phyloP scores from a whole-genome alignment of 1,284 basidiomycete genomes.

The Cryptococcus sp. region DNA sequence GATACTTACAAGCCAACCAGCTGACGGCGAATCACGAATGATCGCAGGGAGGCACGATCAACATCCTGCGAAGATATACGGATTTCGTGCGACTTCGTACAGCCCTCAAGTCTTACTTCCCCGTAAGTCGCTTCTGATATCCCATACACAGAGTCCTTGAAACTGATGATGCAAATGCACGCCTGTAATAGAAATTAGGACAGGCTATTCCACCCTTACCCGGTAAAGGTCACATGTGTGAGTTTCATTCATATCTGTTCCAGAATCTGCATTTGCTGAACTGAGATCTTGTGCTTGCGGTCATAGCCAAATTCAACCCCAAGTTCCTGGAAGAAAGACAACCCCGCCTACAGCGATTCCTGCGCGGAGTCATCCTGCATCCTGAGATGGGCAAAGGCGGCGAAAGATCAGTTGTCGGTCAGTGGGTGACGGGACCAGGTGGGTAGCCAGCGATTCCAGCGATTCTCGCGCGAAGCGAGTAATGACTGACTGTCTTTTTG shows the following conservation, averaged over 20 bases:
- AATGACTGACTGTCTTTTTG: too few species aligned
- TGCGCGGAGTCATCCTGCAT: slow-evolving; percentile 45
- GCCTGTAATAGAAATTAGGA: slow-evolving; percentile 25
- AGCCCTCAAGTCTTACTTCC: slow-evolving; percentile 29
- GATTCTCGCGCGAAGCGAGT: too few species aligned
- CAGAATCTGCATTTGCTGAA: too few species aligned
- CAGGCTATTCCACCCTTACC: slow-evolving; percentile 42
- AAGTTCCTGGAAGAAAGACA: slow-evolving; percentile 44
- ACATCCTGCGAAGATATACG: slow-evolving; percentile 43
- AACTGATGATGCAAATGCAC: too few species aligned
- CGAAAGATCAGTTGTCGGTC: slow-evolving; percentile 27
- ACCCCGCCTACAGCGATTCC: slow-evolving; percentile 43
- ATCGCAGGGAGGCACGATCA: slow-evolving; percentile 31
- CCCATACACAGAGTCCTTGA: too few species aligned
- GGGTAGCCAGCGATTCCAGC: background rate
- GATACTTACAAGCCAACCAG: too few species aligned
- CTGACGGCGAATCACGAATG: background rate
- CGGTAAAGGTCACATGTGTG: slow-evolving; percentile 49
- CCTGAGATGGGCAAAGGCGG: slow-evolving; percentile 48
- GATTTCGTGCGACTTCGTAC: slow-evolving; percentile 43
- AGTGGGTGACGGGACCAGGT: slow-evolving; percentile 35
- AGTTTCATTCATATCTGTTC: too few species aligned
- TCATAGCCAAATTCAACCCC: slow-evolving; percentile 42
- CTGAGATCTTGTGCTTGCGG: background rate
- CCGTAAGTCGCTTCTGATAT: slow-evolving; percentile 23